Conservation (phyloP, 352 stramenopile genomes). For the Phytophthora pseudosyringae region DNA sequence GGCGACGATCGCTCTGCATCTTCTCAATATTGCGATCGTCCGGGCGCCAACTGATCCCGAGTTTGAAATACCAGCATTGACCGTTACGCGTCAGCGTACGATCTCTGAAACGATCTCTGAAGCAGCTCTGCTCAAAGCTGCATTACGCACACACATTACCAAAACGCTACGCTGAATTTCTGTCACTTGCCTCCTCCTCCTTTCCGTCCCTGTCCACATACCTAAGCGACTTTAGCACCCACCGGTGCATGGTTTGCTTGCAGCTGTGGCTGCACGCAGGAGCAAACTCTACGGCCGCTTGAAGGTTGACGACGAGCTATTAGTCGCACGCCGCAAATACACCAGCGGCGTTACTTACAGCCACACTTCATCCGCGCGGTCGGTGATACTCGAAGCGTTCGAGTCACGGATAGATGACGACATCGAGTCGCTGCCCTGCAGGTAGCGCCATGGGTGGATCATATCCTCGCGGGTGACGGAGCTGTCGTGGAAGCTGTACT, state of each 20-base stretch:
- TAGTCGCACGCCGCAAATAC: constrained; percentile 5
- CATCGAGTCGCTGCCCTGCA: constrained; percentile 48
- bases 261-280: background rate
- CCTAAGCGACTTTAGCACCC: constrained; percentile 11
- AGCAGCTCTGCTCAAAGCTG: constrained; percentile 5
- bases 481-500: constrained; percentile 86
- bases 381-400: constrained; percentile 55
- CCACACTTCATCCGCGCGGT: constrained; percentile 56
- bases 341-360: constrained; percentile 36
- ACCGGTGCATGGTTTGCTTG: background rate
- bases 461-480: constrained; percentile 58
- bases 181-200: constrained; percentile 21
- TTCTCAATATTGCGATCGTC: constrained; percentile 14
- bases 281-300: constrained; percentile 12
- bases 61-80: background rate
- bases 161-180: constrained; percentile 34
- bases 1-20: too few species aligned
- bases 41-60: background rate
- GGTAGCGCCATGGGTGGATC: constrained; percentile 60
- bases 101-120: constrained; percentile 1
- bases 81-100: constrained; percentile 16
- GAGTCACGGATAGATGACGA: constrained; percentile 67
- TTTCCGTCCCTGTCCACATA: constrained; percentile 12
- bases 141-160: constrained; percentile 23
- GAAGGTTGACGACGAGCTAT: constrained; percentile 15